These are phyloP conservation scores for Malania oleifera DNA, from an alignment of 164 flowering plant species.

Conservation along the genomic window DNA sequence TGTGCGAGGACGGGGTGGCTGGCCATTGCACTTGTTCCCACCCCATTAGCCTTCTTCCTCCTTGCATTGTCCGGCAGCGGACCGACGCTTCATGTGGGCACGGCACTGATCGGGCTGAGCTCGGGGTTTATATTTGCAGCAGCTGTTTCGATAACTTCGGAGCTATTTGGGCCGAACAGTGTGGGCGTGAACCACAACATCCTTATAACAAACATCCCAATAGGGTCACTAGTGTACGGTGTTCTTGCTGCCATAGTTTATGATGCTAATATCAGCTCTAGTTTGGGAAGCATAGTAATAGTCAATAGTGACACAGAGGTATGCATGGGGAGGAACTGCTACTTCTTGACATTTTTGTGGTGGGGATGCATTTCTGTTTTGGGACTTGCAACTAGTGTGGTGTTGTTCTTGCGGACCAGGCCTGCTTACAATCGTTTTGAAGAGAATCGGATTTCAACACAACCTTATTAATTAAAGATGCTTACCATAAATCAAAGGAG, in stretches of 20 bases:
- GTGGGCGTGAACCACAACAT: constrained; percentile 94
- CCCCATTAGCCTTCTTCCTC: constrained; percentile 77
- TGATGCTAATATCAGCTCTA: constrained; percentile 40
- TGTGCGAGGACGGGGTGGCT: constrained; percentile 96
- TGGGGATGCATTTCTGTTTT: constrained; percentile 79
- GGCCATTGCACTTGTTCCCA: constrained; percentile 68
- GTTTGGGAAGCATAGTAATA: not conserved
- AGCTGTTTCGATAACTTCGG: constrained; percentile 88
- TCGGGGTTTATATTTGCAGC: constrained; percentile 97
- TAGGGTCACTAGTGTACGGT: constrained; percentile 83
- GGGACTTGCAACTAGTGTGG: constrained; percentile 52
- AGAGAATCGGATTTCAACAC: constrained; percentile 26
- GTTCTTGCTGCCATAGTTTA: constrained; percentile 73
- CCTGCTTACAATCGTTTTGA: constrained; percentile 66
- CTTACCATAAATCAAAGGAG: not conserved
- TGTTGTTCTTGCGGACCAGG: constrained; percentile 67
- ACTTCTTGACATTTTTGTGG: constrained; percentile 57
- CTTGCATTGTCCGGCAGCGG: constrained; percentile 37
- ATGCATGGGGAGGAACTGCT: constrained; percentile 82
- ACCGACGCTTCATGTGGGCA: constrained; percentile 42
- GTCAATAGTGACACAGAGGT: constrained; percentile 26
- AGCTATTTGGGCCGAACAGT: constrained; percentile 81
- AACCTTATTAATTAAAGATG: constrained; percentile 13
- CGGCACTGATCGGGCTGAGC: constrained; percentile 77
- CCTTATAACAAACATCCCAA: constrained; percentile 83